Conservation (phyloP, 2,329 filamentous ascomycete species). For the Metarhizium album region DNA sequence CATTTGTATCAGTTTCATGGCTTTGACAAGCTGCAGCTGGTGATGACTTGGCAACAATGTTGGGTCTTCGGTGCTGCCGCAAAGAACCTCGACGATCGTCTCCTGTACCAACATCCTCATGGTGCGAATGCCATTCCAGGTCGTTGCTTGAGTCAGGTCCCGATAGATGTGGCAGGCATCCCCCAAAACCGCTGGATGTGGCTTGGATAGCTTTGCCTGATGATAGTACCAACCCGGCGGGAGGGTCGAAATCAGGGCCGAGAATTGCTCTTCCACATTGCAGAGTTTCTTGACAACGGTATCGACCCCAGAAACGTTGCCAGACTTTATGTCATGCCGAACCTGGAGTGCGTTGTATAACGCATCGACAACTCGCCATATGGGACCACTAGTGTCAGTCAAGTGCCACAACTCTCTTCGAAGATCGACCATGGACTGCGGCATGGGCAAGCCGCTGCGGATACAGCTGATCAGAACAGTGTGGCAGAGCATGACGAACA, state of each 20-base stretch:
- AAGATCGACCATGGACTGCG: constrained; percentile 34
- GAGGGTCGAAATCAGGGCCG: constrained; percentile 25
- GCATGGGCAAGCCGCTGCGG: constrained; percentile 37
- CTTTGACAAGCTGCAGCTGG: constrained; percentile 25
- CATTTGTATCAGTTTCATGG: constrained; percentile 26
- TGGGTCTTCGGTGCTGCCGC: constrained; percentile 20
- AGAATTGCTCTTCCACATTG: constrained; percentile 32
- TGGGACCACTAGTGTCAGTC: constrained; percentile 26
- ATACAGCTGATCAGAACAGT: constrained; percentile 41
- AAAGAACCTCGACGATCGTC: constrained; percentile 33
- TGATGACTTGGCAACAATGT: constrained; percentile 19
- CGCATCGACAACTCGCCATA: constrained; percentile 32
- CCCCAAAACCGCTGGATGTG: constrained; percentile 31
- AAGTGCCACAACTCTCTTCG: constrained; percentile 29
- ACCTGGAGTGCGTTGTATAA: constrained; percentile 35
- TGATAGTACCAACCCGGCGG: constrained; percentile 31
- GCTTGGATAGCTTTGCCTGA: constrained; percentile 25
- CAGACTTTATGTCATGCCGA: constrained; percentile 33
- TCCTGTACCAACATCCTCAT: constrained; percentile 37
- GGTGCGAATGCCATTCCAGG: constrained; percentile 37
- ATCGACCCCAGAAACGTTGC: constrained; percentile 23
- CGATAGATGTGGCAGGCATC: constrained; percentile 34
- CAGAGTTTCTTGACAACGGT: constrained; percentile 26
- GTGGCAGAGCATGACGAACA: constrained; percentile 44
- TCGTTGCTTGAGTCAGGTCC: constrained; percentile 31